Conservation (phyloP, 2,329 filamentous ascomycete species). For the Penicillium aurantiogriseum region DNA sequence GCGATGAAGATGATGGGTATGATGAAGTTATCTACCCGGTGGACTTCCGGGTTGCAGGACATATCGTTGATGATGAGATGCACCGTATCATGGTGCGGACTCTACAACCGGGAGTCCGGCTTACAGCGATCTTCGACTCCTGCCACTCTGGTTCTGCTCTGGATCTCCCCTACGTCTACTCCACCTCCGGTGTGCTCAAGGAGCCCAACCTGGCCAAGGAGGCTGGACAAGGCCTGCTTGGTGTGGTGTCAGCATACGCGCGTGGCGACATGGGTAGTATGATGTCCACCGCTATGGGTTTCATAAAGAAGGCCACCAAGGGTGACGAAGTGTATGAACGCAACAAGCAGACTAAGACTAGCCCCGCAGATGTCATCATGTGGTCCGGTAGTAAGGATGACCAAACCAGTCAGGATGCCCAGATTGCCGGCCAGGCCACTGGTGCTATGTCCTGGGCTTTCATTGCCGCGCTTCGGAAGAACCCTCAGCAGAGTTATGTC, state of each 20-base stretch:
- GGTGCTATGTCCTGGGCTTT: constrained; percentile 99
- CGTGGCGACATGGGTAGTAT: constrained; percentile 81
- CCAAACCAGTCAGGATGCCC: constrained; percentile 92
- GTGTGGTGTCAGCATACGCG: constrained; percentile 73
- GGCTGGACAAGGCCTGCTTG: constrained; percentile 62
- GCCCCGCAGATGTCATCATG: constrained; percentile 93
- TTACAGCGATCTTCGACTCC: constrained; percentile 68
- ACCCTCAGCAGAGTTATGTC: constrained; percentile 93
- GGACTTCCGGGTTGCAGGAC: constrained; percentile 66
- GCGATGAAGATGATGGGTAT: constrained; percentile 74
- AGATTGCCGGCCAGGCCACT: constrained; percentile 82
- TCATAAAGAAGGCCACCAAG: constrained; percentile 82
- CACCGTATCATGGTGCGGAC: constrained; percentile 74
- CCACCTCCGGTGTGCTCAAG: constrained; percentile 66
- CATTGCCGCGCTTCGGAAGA: constrained; percentile 84
- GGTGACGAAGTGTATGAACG: constrained; percentile 77
- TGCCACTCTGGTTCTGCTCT: constrained; percentile 67
- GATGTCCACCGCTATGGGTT: constrained; percentile 72
- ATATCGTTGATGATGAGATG: constrained; percentile 77
- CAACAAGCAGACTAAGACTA: constrained; percentile 85
- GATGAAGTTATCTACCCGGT: constrained; percentile 79
- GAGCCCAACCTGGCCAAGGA: constrained; percentile 68
- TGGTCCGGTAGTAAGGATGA: constrained; percentile 96
- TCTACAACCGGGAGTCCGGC: constrained; percentile 76
- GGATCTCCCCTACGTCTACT: constrained; percentile 67